Evolutionary conservation across 257 asterid genomes (phyloP).

Genomic region (Paraleonurus japonicus): DNA sequence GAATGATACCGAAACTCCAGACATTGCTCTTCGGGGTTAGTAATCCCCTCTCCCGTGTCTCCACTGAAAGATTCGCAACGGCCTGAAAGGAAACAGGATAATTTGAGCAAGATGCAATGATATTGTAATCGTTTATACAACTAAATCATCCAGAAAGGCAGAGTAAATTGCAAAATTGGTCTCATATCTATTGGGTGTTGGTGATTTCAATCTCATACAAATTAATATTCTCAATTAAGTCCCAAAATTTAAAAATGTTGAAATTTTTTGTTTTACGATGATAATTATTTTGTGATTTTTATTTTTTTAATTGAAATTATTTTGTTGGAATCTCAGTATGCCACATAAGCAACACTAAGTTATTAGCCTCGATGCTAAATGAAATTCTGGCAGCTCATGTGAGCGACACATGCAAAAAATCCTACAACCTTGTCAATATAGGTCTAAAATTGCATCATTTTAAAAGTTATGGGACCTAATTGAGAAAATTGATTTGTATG

Average conservation of each 20-base stretch:
- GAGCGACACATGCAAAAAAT: no score
- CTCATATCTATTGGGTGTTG: neutral
- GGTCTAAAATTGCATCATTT: neutral
- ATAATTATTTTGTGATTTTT: no score
- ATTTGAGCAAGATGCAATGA: conserved; percentile 8
- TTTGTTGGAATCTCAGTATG: neutral
- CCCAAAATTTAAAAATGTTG: neutral
- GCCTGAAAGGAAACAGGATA: conserved; percentile 47
- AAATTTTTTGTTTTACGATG: neutral
- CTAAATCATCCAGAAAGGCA: neutral
- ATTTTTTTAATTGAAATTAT: no score
- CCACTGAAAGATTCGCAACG: conserved; percentile 73
- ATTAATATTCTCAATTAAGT: neutral
- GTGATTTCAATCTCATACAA: neutral
- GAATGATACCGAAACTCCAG: conserved; percentile 90
- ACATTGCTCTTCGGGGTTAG: conserved; percentile 92
- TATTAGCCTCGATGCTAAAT: neutral
- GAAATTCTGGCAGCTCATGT: no score
- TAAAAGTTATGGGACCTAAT: neutral
- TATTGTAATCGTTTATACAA: neutral
- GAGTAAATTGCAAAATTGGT: no score
- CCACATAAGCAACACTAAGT: neutral
- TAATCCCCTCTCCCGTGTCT: conserved; percentile 79
- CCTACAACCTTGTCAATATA: no score
- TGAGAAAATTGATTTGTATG: neutral